Base-by-base conservation (phyloP, 192 early-diverging fungal species). In the Mortierella alpina region DNA sequence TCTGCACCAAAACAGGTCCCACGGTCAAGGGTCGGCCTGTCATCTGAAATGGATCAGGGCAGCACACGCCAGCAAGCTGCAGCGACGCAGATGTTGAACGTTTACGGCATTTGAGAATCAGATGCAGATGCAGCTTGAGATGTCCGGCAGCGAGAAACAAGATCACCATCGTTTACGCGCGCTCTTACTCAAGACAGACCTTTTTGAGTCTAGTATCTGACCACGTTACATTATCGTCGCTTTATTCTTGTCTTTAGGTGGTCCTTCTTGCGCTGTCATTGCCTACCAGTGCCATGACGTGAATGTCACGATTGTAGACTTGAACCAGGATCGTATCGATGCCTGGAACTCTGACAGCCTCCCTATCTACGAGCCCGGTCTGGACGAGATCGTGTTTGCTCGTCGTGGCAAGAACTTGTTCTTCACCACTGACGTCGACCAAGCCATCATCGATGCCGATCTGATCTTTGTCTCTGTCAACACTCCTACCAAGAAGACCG, bases 391-490 rank as follows among this genome's bases (percentile, higher is more conserved):
- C 58, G 96, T 98, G n/a, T 88, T 89, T 55, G 85, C 67, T 4
- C 82, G 87, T 66, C 92, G 96, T 52, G 91, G 91, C 50, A 87
- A 85, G 82, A 98, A 98, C 86, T 90, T 98, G 68, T 92, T 92
- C 83, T 98, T 96, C 84, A 87, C 92, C 18, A 94, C 95, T 15
- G 88, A 96, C 59, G 91, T 97, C 51, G 91, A 96, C 63, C 64
- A 64, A 22, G 90, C 89, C 60, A 95, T 98, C 53, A 51, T 83
- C 44, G 88, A 93, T 50, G 91, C 95, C 48, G 94, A 97, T 81
- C 68, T 97, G n/a, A 94, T 97, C 68, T 92, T 98, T 81, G 94
- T 97, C 18, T 95, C 94, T 13, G 96, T 96, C 69, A 96, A 96
- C 82, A 98, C 96, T 39, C 96, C 96, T 18, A 92, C 95, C 55